Percentiles rank a stretch among this genome's conserved stretches.
Conservation (phyloP, 352 stramenopile species). For the Phytopythium vexans region DNA sequence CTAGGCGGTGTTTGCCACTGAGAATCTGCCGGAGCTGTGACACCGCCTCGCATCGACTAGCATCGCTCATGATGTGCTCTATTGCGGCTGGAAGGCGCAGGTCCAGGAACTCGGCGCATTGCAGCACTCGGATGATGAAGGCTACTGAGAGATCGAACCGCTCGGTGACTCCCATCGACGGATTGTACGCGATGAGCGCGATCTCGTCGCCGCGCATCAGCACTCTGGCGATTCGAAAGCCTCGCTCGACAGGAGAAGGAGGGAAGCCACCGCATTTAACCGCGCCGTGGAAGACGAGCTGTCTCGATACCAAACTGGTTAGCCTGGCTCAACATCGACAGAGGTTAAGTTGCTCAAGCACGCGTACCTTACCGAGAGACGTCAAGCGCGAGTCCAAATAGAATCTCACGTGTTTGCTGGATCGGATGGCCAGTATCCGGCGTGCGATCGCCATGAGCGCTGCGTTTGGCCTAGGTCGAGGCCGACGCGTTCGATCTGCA, state of each 20-base stretch:
- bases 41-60: too few species aligned
- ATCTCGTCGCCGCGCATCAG: constrained; percentile 29
- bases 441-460: constrained; percentile 13
- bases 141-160: constrained; percentile 33
- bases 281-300: constrained; percentile 39
- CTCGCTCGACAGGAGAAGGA: too few species aligned
- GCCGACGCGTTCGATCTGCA: neutral
- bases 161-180: constrained; percentile 17
- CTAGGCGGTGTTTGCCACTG: constrained; percentile 8
- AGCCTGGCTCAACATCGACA: neutral
- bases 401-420: constrained; percentile 5
- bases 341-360: neutral
- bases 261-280: constrained; percentile 6
- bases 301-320: neutral
- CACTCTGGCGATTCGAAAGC: constrained; percentile 20
- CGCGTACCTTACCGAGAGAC: constrained; percentile 38
- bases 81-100: constrained; percentile 8
- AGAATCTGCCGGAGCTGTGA: constrained; percentile 12
- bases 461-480: constrained; percentile 9
- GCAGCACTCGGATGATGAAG: constrained; percentile 39
- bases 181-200: constrained; percentile 37
- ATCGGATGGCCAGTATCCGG: neutral
- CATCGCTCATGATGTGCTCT: neutral
- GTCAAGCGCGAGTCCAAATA: constrained; percentile 24
- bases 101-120: constrained; percentile 27